phyloP scores from a whole-genome alignment of 768 basidiomycete species.

The Russula dissimulans region DNA sequence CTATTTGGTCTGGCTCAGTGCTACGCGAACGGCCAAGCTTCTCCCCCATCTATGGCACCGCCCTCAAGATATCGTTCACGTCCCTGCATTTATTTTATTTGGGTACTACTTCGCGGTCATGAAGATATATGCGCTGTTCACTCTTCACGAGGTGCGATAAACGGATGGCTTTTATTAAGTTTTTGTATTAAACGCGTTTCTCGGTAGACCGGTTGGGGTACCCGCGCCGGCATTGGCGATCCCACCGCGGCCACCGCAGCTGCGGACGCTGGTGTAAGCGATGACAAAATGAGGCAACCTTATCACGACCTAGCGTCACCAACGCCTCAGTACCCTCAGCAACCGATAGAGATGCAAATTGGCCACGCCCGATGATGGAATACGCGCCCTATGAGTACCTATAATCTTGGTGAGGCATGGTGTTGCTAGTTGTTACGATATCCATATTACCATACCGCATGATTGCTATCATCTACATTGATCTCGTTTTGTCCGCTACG shows the following conservation, averaged over 20 bases:
- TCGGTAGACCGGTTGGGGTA: constrained; percentile 82
- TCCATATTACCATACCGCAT: constrained; percentile 13
- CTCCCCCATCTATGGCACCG: constrained; percentile 50
- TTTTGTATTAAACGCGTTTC: not conserved
- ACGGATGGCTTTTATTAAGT: not conserved
- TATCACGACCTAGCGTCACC: constrained; percentile 20
- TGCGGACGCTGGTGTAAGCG: constrained; percentile 33
- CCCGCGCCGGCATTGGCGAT: constrained; percentile 89
- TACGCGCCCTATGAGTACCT: not conserved
- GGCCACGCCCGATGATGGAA: constrained; percentile 22
- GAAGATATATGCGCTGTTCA: constrained; percentile 87
- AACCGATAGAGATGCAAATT: constrained; percentile 27
- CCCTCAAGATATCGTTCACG: constrained; percentile 49
- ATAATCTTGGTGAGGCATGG: not conserved
- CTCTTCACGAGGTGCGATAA: constrained; percentile 71
- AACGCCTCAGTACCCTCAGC: constrained; percentile 20
- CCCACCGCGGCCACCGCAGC: constrained; percentile 68
- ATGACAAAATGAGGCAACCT: constrained; percentile 9
- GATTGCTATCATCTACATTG: constrained; percentile 17
- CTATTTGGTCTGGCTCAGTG: constrained; percentile 62
- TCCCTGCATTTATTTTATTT: constrained; percentile 65
- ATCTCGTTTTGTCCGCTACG: constrained; percentile 12
- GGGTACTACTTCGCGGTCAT: constrained; percentile 94
- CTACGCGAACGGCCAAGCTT: constrained; percentile 67
- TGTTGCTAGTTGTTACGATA: constrained; percentile 10